Evolutionary conservation across 2,329 filamentous ascomycete species (phyloP).

Genomic region (Seiridium unicorne): DNA sequence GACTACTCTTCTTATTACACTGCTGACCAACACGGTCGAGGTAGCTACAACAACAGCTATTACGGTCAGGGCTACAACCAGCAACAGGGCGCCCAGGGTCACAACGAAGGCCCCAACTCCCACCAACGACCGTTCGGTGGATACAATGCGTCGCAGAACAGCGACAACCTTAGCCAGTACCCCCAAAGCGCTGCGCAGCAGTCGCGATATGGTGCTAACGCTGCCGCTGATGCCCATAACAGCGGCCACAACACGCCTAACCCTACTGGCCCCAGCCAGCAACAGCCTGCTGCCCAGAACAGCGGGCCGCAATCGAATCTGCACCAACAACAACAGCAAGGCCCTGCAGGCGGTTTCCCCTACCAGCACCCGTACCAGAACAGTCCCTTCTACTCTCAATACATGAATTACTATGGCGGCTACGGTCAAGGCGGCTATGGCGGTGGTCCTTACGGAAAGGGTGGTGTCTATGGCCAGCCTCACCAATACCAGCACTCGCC

Average conservation of each 20-base stretch:
- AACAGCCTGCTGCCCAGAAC: constrained; percentile 17
- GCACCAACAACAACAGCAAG: constrained; percentile 33
- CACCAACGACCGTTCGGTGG: constrained; percentile 78
- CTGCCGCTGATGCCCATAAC: constrained; percentile 69
- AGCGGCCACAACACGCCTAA: constrained; percentile 92
- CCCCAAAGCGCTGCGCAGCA: constrained; percentile 72
- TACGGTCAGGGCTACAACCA: constrained; percentile 57
- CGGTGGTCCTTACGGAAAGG: constrained; percentile 53
- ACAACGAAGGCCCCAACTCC: constrained; percentile 70
- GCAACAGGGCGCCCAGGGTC: constrained; percentile 53
- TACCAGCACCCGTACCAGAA: constrained; percentile 48
- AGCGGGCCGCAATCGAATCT: constrained; percentile 39
- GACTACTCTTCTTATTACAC: constrained; percentile 89
- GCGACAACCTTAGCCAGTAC: constrained; percentile 64
- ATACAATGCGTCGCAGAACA: constrained; percentile 64
- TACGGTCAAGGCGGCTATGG: constrained; percentile 52
- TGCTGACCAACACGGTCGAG: constrained; percentile 68
- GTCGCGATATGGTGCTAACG: constrained; percentile 56
- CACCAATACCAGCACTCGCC: constrained; percentile 54
- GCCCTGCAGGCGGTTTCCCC: constrained; percentile 22
- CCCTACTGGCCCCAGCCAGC: constrained; percentile 57
- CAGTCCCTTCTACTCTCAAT: constrained; percentile 63
- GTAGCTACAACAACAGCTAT: constrained; percentile 81
- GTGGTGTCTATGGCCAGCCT: constrained; percentile 52
- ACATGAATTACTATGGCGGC: constrained; percentile 52